Evolutionary conservation across 495 filamentous ascomycete genomes (phyloP).

Genomic region (Neurospora sp.): DNA sequence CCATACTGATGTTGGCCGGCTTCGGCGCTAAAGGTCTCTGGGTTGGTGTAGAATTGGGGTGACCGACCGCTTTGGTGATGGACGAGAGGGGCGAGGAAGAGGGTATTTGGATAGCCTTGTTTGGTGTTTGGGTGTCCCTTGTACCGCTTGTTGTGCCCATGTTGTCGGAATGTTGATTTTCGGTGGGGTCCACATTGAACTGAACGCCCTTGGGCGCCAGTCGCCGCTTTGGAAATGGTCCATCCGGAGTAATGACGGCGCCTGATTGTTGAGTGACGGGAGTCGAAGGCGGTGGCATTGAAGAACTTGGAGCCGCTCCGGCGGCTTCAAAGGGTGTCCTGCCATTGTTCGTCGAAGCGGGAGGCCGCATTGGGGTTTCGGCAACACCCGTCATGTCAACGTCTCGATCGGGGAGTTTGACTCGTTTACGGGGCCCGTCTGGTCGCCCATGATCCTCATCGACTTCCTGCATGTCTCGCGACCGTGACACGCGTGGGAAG

Average conservation of each 20-base stretch:
- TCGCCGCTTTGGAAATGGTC: constrained; percentile 6
- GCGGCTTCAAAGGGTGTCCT: constrained; percentile 4
- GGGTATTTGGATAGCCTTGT: not conserved
- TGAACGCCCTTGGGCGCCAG: not conserved
- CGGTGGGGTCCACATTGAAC: constrained; percentile 5
- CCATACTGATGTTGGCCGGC: constrained; percentile 1
- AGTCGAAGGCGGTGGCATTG: not conserved
- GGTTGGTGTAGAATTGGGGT: not conserved
- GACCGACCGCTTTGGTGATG: not conserved
- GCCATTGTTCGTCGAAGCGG: constrained; percentile 10
- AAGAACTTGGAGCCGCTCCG: not conserved
- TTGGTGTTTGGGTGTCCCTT: not conserved
- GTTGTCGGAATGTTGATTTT: not conserved
- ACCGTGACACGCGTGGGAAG: not conserved
- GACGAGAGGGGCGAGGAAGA: not conserved
- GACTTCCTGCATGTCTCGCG: constrained; percentile 18
- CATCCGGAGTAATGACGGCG: not conserved
- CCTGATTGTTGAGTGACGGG: not conserved
- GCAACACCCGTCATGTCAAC: constrained; percentile 8
- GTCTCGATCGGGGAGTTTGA: constrained; percentile 20
- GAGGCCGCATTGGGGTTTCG: constrained; percentile 4
- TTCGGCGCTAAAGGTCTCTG: constrained; percentile 8
- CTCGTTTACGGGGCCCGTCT: constrained; percentile 26
- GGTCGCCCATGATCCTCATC: constrained; percentile 4
- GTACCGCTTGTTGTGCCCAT: not conserved